Percentiles rank a stretch among this genome's conserved stretches.
These are phyloP conservation scores for Shiraia bambusicola DNA, from an alignment of 2,329 filamentous ascomycete species.

Conservation along the genomic window DNA sequence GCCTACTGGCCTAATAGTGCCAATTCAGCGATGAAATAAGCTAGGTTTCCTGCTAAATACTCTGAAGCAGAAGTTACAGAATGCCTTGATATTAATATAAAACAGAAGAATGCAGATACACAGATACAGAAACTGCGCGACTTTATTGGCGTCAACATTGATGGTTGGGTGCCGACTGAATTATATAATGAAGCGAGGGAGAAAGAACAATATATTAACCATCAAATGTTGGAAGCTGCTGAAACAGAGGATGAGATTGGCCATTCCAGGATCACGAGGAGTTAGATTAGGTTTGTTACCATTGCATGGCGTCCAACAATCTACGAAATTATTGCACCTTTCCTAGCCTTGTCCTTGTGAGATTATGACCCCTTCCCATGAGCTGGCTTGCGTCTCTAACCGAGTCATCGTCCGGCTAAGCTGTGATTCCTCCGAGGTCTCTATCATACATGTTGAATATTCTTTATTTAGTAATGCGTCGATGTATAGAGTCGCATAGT, in stretches of 20 bases:
- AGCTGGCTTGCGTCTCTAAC: too few species aligned
- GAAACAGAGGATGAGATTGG: conserved; percentile 15
- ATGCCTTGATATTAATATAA: conserved; percentile 11
- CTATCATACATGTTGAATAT: too few species aligned
- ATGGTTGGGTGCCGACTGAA: conserved; percentile 22
- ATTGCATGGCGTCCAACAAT: too few species aligned
- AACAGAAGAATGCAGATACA: conserved; percentile 18
- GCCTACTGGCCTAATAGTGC: conserved; percentile 18
- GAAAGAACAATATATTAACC: conserved; percentile 19
- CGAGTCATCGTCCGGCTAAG: too few species aligned
- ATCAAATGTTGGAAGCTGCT: conserved; percentile 12
- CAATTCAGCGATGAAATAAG: conserved; percentile 9
- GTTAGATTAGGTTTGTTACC: conserved; percentile 9
- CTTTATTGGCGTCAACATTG: conserved; percentile 18
- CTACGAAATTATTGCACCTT: too few species aligned
- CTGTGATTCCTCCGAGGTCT: too few species aligned
- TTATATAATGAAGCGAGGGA: conserved; percentile 16
- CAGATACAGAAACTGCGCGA: conserved; percentile 19
- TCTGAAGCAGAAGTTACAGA: conserved; percentile 13
- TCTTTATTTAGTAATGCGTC: too few species aligned
- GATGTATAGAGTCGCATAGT: too few species aligned
- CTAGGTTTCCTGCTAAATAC: conserved; percentile 9
- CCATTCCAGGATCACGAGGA: conserved; percentile 16
- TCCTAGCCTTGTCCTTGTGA: too few species aligned
- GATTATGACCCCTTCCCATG: too few species aligned